A percentile compares a stretch with the other conserved stretches of the same genome.
Conservation (phyloP, 2,329 filamentous ascomycete genomes). For the Mycosphaerelloides madeirae region DNA sequence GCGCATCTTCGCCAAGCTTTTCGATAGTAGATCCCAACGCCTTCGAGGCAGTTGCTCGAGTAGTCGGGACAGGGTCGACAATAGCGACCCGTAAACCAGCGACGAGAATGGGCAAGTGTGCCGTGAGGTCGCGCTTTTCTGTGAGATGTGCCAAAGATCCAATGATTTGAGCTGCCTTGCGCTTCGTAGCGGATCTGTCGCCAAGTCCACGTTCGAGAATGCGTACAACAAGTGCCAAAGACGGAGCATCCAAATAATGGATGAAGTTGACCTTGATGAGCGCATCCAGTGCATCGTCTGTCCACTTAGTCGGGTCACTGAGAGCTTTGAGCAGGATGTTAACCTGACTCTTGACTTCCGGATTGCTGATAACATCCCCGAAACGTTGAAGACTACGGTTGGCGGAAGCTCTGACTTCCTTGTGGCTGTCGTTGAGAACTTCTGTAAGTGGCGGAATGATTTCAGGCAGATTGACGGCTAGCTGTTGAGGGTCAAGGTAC, state of each 20-base stretch:
- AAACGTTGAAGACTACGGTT: conserved; percentile 97
- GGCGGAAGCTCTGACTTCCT: conserved; percentile 85
- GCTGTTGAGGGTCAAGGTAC: conserved; percentile 91
- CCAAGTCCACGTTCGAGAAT: conserved; percentile 89
- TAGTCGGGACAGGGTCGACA: conserved; percentile 93
- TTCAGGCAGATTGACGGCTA: conserved; percentile 85
- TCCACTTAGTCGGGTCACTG: conserved; percentile 95
- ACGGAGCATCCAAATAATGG: conserved; percentile 96
- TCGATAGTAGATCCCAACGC: conserved; percentile 95
- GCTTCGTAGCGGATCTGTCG: conserved; percentile 89
- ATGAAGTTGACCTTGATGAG: conserved; percentile 98
- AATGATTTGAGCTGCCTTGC: conserved; percentile 95
- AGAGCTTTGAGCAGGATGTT: conserved; percentile 90
- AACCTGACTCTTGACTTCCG: conserved; percentile 90
- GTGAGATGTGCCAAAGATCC: conserved; percentile 95
- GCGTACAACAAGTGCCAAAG: conserved; percentile 86
- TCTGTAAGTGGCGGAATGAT: conserved; percentile 94
- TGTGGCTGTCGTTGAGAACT: conserved; percentile 95
- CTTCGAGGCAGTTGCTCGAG: conserved; percentile 90
- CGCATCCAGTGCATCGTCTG: conserved; percentile 85
- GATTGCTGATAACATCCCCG: conserved; percentile 96
- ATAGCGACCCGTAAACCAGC: conserved; percentile 83
- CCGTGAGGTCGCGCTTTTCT: conserved; percentile 86
- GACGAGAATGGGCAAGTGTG: conserved; percentile 87
- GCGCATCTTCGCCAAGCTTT: conserved; percentile 92